A percentile compares a stretch with the other conserved stretches of the same genome.
phyloP scores from a whole-genome alignment of 257 asterid species.

The Sherardia arvensis region DNA sequence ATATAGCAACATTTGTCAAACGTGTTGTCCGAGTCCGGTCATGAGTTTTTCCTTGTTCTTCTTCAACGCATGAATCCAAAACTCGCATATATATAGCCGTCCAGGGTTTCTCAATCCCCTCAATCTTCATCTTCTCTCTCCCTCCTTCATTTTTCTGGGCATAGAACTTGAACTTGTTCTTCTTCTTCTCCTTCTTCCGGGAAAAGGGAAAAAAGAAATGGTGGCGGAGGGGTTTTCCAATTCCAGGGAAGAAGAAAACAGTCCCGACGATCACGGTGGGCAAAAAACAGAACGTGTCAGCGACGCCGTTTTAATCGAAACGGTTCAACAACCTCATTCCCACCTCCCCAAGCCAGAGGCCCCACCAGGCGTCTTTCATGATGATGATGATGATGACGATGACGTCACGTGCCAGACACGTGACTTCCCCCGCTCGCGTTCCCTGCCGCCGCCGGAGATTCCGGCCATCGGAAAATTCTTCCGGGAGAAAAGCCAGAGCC shows the following conservation, averaged over 20 bases:
- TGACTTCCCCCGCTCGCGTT: constrained; percentile 27
- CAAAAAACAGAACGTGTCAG: constrained; percentile 1
- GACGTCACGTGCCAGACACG: constrained; percentile 3
- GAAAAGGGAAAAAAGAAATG: neutral
- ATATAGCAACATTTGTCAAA: neutral
- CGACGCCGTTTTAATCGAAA: constrained; percentile 4
- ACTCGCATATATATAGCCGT: neutral
- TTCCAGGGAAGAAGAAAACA: neutral
- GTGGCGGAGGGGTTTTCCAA: neutral
- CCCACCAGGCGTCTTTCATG: constrained; percentile 37
- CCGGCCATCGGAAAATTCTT: constrained; percentile 76
- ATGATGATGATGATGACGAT: neutral
- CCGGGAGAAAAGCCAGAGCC: constrained; percentile 64
- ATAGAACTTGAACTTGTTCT: neutral
- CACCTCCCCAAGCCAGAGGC: constrained; percentile 74
- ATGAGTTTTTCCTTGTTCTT: neutral
- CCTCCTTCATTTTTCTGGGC: neutral
- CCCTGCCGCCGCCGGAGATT: constrained; percentile 38
- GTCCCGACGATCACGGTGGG: constrained; percentile 12
- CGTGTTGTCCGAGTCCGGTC: neutral
- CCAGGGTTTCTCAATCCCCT: neutral
- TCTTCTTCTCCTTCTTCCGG: no score
- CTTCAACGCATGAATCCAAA: neutral
- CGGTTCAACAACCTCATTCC: constrained; percentile 45
- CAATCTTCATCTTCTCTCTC: neutral